phyloP scores from a whole-genome alignment of 257 asterid genomes.

The Solanum rostratum region DNA sequence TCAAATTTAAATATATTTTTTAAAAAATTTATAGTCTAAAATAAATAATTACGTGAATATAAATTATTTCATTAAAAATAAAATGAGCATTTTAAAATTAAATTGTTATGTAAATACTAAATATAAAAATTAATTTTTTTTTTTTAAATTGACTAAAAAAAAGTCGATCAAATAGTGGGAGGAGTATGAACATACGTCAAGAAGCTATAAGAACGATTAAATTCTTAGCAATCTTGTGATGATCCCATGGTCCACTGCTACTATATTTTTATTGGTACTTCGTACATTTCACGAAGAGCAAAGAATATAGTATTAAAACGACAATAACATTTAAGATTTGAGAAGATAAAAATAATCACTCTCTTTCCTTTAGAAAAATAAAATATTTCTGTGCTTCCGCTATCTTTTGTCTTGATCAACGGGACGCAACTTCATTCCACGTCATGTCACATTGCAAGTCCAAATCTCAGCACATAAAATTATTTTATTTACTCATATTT shows the following conservation, averaged over 20 bases:
- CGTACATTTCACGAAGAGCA: background rate
- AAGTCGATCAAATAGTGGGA: no score
- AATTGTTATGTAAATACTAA: no score
- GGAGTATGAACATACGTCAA: background rate
- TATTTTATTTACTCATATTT: background rate
- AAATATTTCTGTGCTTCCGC: background rate
- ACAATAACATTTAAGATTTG: background rate
- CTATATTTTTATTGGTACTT: background rate
- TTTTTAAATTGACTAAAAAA: no score
- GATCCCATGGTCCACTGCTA: background rate
- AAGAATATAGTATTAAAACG: background rate
- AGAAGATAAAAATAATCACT: background rate
- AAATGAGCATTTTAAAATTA: no score
- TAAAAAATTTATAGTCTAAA: no score
- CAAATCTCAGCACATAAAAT: background rate
- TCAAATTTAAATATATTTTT: no score
- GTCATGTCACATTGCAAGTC: constrained; percentile 10
- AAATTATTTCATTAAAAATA: no score
- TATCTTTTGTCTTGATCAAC: background rate
- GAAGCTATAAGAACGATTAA: background rate
- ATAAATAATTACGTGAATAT: no score
- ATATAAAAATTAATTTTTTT: no score
- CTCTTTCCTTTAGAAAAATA: background rate
- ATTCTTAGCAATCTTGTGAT: background rate
- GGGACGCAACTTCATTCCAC: background rate